Evolutionary conservation across 345 rosid species (phyloP), one percentile per base, ranked within the genome.

Genomic region (Mercurialis annua): DNA sequence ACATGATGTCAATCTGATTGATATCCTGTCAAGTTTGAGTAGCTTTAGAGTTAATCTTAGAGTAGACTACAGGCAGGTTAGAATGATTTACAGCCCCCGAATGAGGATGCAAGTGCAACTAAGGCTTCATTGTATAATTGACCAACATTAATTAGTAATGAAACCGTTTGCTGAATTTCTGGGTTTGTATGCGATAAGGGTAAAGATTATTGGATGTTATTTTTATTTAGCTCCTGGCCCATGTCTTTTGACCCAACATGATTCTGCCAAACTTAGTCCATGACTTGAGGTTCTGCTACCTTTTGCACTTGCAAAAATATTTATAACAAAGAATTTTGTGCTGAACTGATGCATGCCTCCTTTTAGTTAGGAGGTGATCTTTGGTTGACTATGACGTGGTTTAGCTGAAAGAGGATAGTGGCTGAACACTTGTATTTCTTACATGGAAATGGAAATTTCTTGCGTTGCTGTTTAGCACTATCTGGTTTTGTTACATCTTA

Each of bases 331-430:
- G 21, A 31, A 21, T 15, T 42, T 55, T 27, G 9, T n/a, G 18
- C 36, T 53, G 30, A 55, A 42, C 10, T 26, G 51, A 49, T 38
- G 59, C 72, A 48, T 36, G 30, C 36, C 15, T 59, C 55, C 50
- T 48, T 18, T 17, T 18, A 59, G 17, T 50, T 55, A 24, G 40
- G 51, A 30, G 56, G 6, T 47, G 12, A 0, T 52, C 24, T 50
- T 23, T 36, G 27, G 3, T 20, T 6, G 29, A 33, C 15, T 26
- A 49, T 23, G 10, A 40, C 14, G 40, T 44, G 52, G n/a, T 62
- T 26, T 26, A 27, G 16, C 2, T 26, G 29, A 59, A 59, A n/a
- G 12, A 26, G 36, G 31, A 61, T 61, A 27, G 21, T 26, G 14
- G 8, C 16, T 44, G 14, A 4, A 26, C 36, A 42, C 29, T 51